A percentile compares a stretch with the other conserved stretches of the same genome.
Evolutionary conservation across 768 basidiomycete genomes (phyloP).

Genomic region (Termitomyces heimii): DNA sequence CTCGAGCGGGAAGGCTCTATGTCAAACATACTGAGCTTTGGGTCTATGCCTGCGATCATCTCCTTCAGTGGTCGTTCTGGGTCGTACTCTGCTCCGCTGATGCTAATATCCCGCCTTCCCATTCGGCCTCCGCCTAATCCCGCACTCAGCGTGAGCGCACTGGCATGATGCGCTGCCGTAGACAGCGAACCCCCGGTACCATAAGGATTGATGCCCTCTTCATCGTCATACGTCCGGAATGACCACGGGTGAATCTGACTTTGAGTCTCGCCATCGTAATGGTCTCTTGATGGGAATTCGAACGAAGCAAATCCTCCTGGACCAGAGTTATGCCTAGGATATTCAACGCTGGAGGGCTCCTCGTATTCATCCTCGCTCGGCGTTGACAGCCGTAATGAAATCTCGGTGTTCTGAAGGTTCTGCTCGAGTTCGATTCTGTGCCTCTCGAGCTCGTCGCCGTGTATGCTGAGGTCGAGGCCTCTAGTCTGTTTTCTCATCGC

Average conservation of each 20-base stretch:
- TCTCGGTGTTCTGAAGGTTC: conserved; percentile 67
- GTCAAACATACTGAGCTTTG: conserved; percentile 52
- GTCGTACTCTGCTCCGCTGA: conserved; percentile 81
- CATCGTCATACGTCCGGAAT: conserved; percentile 26
- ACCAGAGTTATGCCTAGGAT: conserved; percentile 63
- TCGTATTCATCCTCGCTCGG: conserved; percentile 31
- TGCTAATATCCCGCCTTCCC: conserved; percentile 44
- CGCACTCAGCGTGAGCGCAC: conserved; percentile 78
- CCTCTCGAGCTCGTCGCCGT: conserved; percentile 69
- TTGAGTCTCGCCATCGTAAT: conserved; percentile 47
- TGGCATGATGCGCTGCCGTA: conserved; percentile 87
- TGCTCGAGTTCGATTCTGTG: conserved; percentile 74
- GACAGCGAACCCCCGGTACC: conserved; percentile 67
- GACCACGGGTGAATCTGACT: conserved; percentile 52
- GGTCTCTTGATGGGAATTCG: conserved; percentile 48
- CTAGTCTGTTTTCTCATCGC: conserved; percentile 31
- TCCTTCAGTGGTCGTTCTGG: conserved; percentile 74
- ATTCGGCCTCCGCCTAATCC: conserved; percentile 62
- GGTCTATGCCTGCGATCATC: conserved; percentile 60
- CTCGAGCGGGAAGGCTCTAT: conserved; percentile 45
- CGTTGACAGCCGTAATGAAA: conserved; percentile 67
- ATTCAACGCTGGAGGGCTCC: conserved; percentile 55
- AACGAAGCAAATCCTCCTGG: conserved; percentile 56
- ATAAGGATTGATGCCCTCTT: conserved; percentile 64
- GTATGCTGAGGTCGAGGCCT: conserved; percentile 45